A percentile compares a stretch with the other conserved stretches of the same genome.
phyloP scores from a whole-genome alignment of 2,329 filamentous ascomycete genomes.

The Lasiodiplodia theobromae region DNA sequence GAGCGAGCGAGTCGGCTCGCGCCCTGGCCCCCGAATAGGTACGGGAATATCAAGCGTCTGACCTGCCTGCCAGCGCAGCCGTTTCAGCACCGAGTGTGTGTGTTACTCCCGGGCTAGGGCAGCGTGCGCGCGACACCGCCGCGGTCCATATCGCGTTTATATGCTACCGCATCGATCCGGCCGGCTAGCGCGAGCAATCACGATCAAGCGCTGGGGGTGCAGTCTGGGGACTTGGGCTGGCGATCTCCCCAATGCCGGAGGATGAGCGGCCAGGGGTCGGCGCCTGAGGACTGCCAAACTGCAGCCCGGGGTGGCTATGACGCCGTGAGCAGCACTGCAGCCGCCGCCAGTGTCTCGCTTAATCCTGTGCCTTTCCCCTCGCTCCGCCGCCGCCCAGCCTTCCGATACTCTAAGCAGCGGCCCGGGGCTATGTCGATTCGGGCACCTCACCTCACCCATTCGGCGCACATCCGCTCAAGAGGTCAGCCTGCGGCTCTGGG shows the following conservation, averaged over 20 bases:
- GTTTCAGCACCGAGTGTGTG: conserved; percentile 16
- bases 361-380: conserved; percentile 25
- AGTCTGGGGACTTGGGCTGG: not conserved
- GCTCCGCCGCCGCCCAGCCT: conserved; percentile 27
- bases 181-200: not conserved
- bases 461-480: conserved; percentile 11
- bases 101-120: conserved; percentile 17
- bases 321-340: conserved; percentile 24
- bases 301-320: conserved; percentile 18
- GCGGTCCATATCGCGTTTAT: conserved; percentile 14
- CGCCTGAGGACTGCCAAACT: conserved; percentile 17
- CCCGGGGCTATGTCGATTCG: conserved; percentile 26
- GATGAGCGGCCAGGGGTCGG: conserved; percentile 24
- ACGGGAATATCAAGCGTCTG: conserved; percentile 11
- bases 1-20: conserved; percentile 11
- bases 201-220: not conserved
- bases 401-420: conserved; percentile 10
- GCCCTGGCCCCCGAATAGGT: conserved; percentile 4
- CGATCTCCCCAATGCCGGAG: conserved; percentile 12
- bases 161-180: conserved; percentile 23
- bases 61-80: conserved; percentile 15
- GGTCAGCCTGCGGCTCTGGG: conserved; percentile 28
- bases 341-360: conserved; percentile 31
- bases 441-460: conserved; percentile 27
- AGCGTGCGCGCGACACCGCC: conserved; percentile 6